These are phyloP conservation scores for Penicillium sp. DNA, from an alignment of 2,329 filamentous ascomycete genomes.

Conservation along the genomic window DNA sequence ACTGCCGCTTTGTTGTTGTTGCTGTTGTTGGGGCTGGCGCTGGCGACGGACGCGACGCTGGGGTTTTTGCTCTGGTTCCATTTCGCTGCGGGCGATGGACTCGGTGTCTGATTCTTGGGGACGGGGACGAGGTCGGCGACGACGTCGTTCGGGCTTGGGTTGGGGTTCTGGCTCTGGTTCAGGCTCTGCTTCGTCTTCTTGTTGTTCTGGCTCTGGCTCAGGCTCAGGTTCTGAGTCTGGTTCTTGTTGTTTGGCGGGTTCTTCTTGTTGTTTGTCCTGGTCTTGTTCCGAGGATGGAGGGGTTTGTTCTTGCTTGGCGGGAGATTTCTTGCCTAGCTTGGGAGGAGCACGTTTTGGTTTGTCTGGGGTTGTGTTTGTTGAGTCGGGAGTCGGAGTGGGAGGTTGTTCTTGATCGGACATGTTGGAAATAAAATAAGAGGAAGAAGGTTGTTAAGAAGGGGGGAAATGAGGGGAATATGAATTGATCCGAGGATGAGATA, in stretches of 20 bases:
- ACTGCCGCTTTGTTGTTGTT: slow-evolving; percentile 45
- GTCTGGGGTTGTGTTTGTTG: slow-evolving; percentile 19
- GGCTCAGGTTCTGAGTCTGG: slow-evolving; percentile 34
- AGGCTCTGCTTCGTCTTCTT: slow-evolving; percentile 13
- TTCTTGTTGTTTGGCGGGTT: slow-evolving; percentile 4
- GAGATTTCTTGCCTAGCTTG: slow-evolving; percentile 34
- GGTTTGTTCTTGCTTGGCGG: slow-evolving; percentile 29
- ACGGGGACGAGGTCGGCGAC: slow-evolving; percentile 21
- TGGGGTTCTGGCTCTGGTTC: slow-evolving; percentile 42
- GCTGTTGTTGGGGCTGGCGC: slow-evolving; percentile 54
- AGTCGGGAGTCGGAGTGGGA: slow-evolving; percentile 21
- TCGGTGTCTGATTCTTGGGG: slow-evolving; percentile 51
- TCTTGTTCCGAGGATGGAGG: slow-evolving; percentile 26
- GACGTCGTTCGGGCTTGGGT: slow-evolving; percentile 45
- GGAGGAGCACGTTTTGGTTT: slow-evolving; percentile 32
- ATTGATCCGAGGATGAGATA: slow-evolving; percentile 17
- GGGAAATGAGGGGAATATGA: slow-evolving; percentile 26
- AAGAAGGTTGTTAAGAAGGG: slow-evolving; percentile 8
- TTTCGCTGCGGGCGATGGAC: slow-evolving; percentile 52
- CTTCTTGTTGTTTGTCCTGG: slow-evolving; percentile 12
- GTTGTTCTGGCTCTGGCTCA: slow-evolving; percentile 18
- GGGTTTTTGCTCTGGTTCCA: slow-evolving; percentile 43
- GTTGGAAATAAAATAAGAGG: slow-evolving; percentile 26
- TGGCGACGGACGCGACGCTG: slow-evolving; percentile 32
- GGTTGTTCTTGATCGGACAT: slow-evolving; percentile 33